Conservation (phyloP, 2,329 filamentous ascomycete species). For the Capronia epimyces region DNA sequence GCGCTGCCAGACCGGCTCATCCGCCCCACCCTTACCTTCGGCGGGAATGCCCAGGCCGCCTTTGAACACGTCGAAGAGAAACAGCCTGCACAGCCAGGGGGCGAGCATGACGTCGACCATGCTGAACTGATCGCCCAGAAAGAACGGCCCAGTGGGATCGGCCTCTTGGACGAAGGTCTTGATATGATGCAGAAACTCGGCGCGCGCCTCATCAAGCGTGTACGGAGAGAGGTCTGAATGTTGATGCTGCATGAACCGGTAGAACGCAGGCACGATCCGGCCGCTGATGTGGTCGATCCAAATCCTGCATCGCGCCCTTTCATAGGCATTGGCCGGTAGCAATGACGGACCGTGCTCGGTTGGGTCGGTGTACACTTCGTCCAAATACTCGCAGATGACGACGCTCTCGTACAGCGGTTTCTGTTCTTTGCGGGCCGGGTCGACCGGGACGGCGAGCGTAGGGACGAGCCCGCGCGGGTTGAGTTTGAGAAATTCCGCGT, state of each 20-base stretch:
- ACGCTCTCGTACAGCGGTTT: conserved; percentile 64
- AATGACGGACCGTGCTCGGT: conserved; percentile 45
- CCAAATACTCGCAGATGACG: conserved; percentile 69
- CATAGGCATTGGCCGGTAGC: conserved; percentile 59
- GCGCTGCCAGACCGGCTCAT: conserved; percentile 56
- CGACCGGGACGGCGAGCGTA: conserved; percentile 48
- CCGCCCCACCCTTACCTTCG: conserved; percentile 45
- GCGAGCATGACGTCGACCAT: conserved; percentile 66
- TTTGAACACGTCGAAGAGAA: conserved; percentile 72
- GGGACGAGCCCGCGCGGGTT: conserved; percentile 74
- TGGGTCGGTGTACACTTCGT: conserved; percentile 58
- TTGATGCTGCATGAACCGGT: conserved; percentile 54
- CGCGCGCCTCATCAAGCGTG: conserved; percentile 50
- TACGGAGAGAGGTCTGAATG: conserved; percentile 36
- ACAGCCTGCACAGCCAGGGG: conserved; percentile 67
- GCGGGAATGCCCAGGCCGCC: conserved; percentile 48
- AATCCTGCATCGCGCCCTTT: conserved; percentile 59
- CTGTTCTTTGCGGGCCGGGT: conserved; percentile 36
- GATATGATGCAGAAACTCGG: conserved; percentile 55
- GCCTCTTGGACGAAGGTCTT: conserved; percentile 59
- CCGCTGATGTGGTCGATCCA: conserved; percentile 69
- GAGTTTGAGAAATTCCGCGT: conserved; percentile 60
- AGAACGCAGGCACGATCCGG: conserved; percentile 64
- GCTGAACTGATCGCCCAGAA: conserved; percentile 58
- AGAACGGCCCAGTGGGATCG: conserved; percentile 59